Percentiles rank a stretch among this genome's conserved stretches.
These are phyloP conservation scores for Umbelopsis sp. DNA, from an alignment of 192 early-diverging fungal genomes.

Conservation along the genomic window DNA sequence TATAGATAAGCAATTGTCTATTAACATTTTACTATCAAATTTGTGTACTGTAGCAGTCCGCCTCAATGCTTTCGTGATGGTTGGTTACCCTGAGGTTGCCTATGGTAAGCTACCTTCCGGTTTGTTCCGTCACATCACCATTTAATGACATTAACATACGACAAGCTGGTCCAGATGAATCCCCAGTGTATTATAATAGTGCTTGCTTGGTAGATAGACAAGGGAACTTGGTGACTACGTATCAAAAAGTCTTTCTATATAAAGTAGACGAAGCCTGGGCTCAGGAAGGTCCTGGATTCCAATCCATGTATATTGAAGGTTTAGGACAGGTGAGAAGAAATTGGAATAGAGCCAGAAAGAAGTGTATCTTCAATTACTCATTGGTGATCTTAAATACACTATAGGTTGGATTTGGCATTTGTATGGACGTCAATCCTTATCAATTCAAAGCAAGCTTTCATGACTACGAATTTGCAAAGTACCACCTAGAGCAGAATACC, in stretches of 20 bases:
- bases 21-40: too few relatives aligned
- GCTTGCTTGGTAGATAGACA: constrained; percentile 56
- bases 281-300: constrained; percentile 63
- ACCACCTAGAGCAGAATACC: constrained; percentile 50
- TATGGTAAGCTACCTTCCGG: constrained; percentile 20
- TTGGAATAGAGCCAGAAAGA: too few relatives aligned
- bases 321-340: constrained; percentile 54
- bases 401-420: constrained; percentile 77
- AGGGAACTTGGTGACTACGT: constrained; percentile 53
- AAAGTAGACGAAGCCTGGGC: constrained; percentile 79
- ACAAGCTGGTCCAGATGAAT: not conserved
- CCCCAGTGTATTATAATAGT: constrained; percentile 60
- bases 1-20: too few relatives aligned
- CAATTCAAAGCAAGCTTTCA: constrained; percentile 63
- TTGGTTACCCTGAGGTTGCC: constrained; percentile 68
- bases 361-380: not conserved
- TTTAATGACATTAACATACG: not conserved
- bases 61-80: constrained; percentile 58
- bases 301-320: constrained; percentile 46
- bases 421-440: constrained; percentile 86
- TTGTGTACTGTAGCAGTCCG: constrained; percentile 44
- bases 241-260: constrained; percentile 74
- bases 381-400: too few relatives aligned
- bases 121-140: not conserved
- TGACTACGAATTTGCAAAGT: constrained; percentile 71